A percentile compares a stretch with the other conserved stretches of the same genome.
These are phyloP conservation scores for Trametes cinnabarina DNA, from an alignment of 768 basidiomycete genomes.

Conservation along the genomic window DNA sequence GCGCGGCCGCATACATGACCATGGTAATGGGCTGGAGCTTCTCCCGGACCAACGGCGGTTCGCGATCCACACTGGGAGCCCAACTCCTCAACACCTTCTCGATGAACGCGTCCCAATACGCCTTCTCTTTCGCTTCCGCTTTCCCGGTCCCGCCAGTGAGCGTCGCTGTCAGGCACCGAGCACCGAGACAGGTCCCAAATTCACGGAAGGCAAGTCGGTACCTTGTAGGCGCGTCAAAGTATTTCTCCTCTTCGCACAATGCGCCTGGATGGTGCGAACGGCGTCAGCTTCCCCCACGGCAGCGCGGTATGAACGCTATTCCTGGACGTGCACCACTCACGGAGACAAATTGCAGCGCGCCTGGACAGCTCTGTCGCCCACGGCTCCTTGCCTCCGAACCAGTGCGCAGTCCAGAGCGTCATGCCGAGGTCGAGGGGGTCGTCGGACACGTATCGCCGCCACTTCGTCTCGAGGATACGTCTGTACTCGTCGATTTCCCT, in stretches of 20 bases:
- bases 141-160: background rate
- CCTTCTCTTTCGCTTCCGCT: slow-evolving; percentile 4
- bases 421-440: slow-evolving; percentile 34
- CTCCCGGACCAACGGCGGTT: slow-evolving; percentile 1
- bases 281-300: background rate
- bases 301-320: background rate
- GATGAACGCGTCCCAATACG: slow-evolving; percentile 15
- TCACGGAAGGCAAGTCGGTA: slow-evolving; percentile 30
- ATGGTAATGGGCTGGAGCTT: slow-evolving; percentile 23
- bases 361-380: slow-evolving; percentile 26
- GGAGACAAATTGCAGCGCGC: slow-evolving; percentile 20
- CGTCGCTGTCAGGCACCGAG: slow-evolving; percentile 18
- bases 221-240: slow-evolving; percentile 22
- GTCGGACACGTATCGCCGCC: slow-evolving; percentile 20
- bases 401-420: slow-evolving; percentile 32
- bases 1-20: slow-evolving; percentile 27
- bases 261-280: background rate
- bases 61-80: slow-evolving; percentile 1
- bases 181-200: slow-evolving; percentile 27
- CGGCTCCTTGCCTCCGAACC: slow-evolving; percentile 24
- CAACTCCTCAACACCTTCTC: slow-evolving; percentile 9
- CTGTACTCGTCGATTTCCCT: slow-evolving; percentile 27
- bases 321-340: slow-evolving; percentile 11
- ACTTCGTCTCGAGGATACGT: slow-evolving; percentile 28
- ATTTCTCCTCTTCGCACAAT: slow-evolving; percentile 18